phyloP scores from a whole-genome alignment of 2,329 filamentous ascomycete species.

The Venturia asperata region DNA sequence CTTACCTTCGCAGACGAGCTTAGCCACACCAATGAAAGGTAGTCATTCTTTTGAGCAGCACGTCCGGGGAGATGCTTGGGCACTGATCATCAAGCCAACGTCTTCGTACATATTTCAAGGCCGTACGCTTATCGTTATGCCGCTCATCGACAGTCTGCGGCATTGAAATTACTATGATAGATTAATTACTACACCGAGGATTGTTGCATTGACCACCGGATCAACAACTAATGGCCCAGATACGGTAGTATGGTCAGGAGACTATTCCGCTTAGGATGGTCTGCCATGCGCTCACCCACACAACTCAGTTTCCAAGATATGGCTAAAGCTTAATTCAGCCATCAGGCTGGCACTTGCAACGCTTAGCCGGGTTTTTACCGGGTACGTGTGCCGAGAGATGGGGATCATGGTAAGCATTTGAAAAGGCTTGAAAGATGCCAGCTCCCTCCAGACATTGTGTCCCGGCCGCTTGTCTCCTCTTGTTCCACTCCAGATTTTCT shows the following conservation, averaged over 20 bases:
- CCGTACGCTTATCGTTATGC: neutral
- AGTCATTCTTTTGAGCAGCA: neutral
- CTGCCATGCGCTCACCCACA: neutral
- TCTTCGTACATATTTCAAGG: neutral
- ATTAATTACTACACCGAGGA: no score
- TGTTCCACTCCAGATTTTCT: neutral
- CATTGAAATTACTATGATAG: no score
- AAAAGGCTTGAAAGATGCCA: neutral
- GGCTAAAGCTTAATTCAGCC: neutral
- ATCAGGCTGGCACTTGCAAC: neutral
- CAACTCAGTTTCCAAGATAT: neutral
- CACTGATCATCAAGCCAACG: neutral
- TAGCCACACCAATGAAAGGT: neutral
- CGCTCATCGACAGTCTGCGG: neutral
- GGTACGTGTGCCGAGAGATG: neutral
- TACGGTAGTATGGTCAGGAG: neutral
- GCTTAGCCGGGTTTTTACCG: no score
- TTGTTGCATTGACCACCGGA: no score
- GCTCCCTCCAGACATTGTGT: neutral
- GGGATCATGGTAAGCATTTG: neutral
- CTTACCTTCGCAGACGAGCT: neutral
- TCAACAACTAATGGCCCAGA: no score
- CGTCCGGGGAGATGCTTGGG: conserved; percentile 3
- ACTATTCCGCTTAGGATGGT: neutral
- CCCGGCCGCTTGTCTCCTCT: neutral